Base-by-base conservation (phyloP, 306 rosid genomes). In the Astragalus membranaceus region DNA sequence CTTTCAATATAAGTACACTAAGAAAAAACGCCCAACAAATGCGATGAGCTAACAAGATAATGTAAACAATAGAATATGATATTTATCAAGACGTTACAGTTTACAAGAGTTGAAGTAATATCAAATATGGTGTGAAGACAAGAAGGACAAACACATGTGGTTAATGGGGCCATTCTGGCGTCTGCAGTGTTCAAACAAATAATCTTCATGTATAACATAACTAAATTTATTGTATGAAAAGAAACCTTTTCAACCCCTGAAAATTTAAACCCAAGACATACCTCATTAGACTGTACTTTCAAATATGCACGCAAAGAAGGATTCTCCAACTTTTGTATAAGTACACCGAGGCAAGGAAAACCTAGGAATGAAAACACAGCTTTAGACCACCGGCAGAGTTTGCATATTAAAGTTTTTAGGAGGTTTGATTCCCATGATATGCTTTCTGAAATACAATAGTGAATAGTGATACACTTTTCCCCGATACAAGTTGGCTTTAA, bases 301-400 rank as follows among this genome's bases (percentile, higher is more conserved):
- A 94, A 76, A 81, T 89, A 83, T 13, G 90, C 95, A 59, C 95
- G 90, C 62, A 94, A 67, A 8, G 85, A 95, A 64, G 99, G 99
- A 86, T 94, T 94, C 86, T 91, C 99, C 80, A 94, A 79, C 92
- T 94, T 94, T 69, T 94, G 99, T 86, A 94, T 79, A 79, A 94
- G 86, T 29, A 94, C 88, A 2, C 99, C 99, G 59, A 94, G 96
- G 85, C 86, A 88, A 77, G 99, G 97, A 72, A 94, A 94, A 77
- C 97, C 97, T 94, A 79, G 17, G 63, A 81, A 57, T 61, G 36
- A 78, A 76, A 69, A 37, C 46, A 65, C 30, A 33, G 59, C 66
- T 58, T 58, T 51, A 71, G 58, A 66, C 61, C 32, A 17, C 16
- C 70, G 36, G 33, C 54, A 15, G 43, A 75, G 58, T 35, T 74